A percentile compares a stretch with the other conserved stretches of the same genome.
Evolutionary conservation across 192 early-diverging fungal genomes (phyloP).

Genomic region (Coemansia sp.): DNA sequence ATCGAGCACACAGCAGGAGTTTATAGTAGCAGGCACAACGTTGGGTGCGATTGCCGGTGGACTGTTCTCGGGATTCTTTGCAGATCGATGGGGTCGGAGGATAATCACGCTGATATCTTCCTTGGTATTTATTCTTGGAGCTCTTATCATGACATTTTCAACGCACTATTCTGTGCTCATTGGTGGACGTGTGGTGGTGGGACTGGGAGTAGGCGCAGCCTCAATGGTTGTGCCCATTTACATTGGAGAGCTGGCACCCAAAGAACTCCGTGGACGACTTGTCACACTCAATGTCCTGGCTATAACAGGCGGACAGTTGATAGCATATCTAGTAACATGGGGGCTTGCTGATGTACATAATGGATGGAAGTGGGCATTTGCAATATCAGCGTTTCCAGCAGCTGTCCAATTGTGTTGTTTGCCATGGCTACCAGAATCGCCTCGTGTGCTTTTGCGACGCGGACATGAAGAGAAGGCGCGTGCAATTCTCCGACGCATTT

Average conservation of each 20-base stretch:
- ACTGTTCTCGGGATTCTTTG: constrained; percentile 64
- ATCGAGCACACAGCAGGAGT: constrained; percentile 50
- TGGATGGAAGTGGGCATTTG: constrained; percentile 58
- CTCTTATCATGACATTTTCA: constrained; percentile 57
- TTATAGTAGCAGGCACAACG: constrained; percentile 52
- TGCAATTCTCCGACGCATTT: constrained; percentile 40
- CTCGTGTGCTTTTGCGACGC: constrained; percentile 60
- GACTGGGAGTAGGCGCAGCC: constrained; percentile 55
- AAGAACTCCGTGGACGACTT: constrained; percentile 59
- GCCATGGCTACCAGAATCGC: constrained; percentile 66
- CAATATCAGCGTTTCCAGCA: constrained; percentile 55
- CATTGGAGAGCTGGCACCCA: constrained; percentile 60
- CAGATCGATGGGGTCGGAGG: constrained; percentile 63
- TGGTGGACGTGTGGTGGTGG: constrained; percentile 56
- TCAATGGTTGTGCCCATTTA: constrained; percentile 57
- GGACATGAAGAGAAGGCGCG: constrained; percentile 57
- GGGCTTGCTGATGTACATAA: constrained; percentile 54
- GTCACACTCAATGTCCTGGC: constrained; percentile 60
- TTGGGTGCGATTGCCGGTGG: constrained; percentile 65
- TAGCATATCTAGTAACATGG: constrained; percentile 65
- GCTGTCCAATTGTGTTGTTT: constrained; percentile 54
- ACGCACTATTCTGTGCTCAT: constrained; percentile 49
- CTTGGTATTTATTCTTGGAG: constrained; percentile 58
- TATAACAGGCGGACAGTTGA: constrained; percentile 60
- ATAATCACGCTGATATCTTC: constrained; percentile 52